phyloP scores from a whole-genome alignment of 768 basidiomycete species.

The Leccinum subgranulosum region DNA sequence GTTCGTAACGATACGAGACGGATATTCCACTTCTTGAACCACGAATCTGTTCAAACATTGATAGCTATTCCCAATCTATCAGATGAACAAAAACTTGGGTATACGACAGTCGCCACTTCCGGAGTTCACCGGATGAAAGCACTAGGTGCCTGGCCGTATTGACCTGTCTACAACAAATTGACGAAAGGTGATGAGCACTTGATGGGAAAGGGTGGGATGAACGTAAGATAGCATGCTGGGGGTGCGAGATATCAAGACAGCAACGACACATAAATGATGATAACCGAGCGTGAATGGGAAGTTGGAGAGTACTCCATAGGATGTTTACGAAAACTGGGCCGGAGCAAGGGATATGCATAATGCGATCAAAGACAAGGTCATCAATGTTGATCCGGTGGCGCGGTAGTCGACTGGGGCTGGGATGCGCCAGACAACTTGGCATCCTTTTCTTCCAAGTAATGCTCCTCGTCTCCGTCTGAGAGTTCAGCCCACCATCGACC shows the following conservation, averaged over 20 bases:
- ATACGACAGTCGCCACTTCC: conserved; percentile 11
- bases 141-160: conserved; percentile 8
- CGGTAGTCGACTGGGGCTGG: conserved; percentile 1
- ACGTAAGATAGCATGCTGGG: conserved; percentile 19
- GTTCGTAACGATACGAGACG: not conserved
- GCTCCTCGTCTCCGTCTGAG: conserved; percentile 57
- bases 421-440: conserved; percentile 14
- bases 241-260: conserved; percentile 27
- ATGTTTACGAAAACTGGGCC: conserved; percentile 1
- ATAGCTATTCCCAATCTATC: conserved; percentile 4
- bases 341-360: not conserved
- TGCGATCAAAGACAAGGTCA: not conserved
- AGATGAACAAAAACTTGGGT: conserved; percentile 10
- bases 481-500: conserved; percentile 84
- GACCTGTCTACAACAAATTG: conserved; percentile 10
- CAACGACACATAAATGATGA: conserved; percentile 23
- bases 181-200: conserved; percentile 5
- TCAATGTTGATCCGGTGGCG: conserved; percentile 10
- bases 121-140: not conserved
- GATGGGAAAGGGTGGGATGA: not conserved
- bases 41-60: not conserved
- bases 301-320: not conserved
- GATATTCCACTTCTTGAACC: not conserved
- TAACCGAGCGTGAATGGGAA: conserved; percentile 14
- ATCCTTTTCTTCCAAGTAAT: conserved; percentile 29